phyloP scores from a whole-genome alignment of 257 asterid species.

The Solanum boliviense region DNA sequence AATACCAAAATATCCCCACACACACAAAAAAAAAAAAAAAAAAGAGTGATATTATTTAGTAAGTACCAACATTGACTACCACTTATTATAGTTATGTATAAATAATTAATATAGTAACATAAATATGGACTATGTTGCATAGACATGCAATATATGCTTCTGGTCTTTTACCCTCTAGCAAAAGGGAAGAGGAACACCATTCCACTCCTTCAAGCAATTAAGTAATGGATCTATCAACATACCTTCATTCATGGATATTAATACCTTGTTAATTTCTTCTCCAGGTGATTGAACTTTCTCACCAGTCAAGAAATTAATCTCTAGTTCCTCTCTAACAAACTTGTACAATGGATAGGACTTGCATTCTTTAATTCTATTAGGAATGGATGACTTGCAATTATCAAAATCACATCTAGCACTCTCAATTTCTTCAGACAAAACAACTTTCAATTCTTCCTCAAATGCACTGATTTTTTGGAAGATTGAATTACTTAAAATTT shows the following conservation, averaged over 20 bases:
- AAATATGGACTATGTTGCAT: background rate
- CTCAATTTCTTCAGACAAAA: constrained; percentile 13
- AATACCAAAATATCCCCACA: background rate
- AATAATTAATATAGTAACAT: no score
- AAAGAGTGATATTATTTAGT: background rate
- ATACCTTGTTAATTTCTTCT: constrained; percentile 16
- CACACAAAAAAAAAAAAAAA: no score
- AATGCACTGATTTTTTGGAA: constrained; percentile 8
- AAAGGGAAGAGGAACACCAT: constrained; percentile 14
- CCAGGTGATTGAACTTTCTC: constrained; percentile 15
- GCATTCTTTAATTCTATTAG: constrained; percentile 11
- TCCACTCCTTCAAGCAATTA: constrained; percentile 14
- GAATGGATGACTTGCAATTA: constrained; percentile 1
- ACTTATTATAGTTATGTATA: background rate
- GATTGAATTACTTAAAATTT: constrained; percentile 1
- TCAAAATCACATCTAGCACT: constrained; percentile 5
- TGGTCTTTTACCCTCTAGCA: background rate
- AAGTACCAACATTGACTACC: background rate
- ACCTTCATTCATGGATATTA: constrained; percentile 11
- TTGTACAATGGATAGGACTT: constrained; percentile 14
- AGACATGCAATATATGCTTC: background rate
- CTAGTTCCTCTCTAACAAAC: constrained; percentile 14
- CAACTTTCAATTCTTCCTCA: constrained; percentile 9
- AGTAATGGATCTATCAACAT: constrained; percentile 12
- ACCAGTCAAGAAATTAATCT: background rate